Evolutionary conservation across 1,139 yeast genomes (phyloP), one percentile per base, ranked within the genome.

Genomic region (Blastobotrys malaysiensis): DNA sequence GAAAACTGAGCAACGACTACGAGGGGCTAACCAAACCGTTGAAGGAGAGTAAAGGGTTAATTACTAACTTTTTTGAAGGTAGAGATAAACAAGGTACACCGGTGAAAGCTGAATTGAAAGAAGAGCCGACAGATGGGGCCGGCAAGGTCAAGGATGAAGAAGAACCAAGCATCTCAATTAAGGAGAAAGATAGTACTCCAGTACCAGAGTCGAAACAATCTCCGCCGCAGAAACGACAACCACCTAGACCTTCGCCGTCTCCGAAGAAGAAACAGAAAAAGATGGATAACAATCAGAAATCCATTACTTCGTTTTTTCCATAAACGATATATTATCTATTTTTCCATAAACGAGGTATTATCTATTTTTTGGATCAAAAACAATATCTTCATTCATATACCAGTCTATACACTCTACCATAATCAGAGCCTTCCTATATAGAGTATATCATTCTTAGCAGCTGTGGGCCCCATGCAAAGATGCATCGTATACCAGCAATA

Each of bases 1-100:
- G 95, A 1, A 84, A 81, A 51, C 77, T 82, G 0, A 64, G 73
- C 4, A 76, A 75, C 50, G 79, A 84, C 50, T 79, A 79, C 0
- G 72, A 72, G 16, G 69, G 76, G 20, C 67, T 84, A 55, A 74
- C 74, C 3, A 65, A 76, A 52, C 80, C 80, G 13, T 55, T 73
- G 11, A 68, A 69, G 44, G 50, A 49, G 9, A 11, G 50, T 1
- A 51, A 54, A n/a, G 49, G 51, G 2, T 46, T 52, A 2, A 51
- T 54, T 19, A 45, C 43, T 24, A 39, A 26, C 13, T 54, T 49
- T 27, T 53, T 53, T 13, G 45, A 22, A 13, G 47, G 18, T 2
- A 20, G 16, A 5, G 48, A 46, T 7, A 22, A 22, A 6, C 11
- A 19, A 9, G 26, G 2, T 3, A 19, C 9, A 44, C 22, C n/a